phyloP scores from a whole-genome alignment of 305 asterid genomes.

The Nicotiana rustica region DNA sequence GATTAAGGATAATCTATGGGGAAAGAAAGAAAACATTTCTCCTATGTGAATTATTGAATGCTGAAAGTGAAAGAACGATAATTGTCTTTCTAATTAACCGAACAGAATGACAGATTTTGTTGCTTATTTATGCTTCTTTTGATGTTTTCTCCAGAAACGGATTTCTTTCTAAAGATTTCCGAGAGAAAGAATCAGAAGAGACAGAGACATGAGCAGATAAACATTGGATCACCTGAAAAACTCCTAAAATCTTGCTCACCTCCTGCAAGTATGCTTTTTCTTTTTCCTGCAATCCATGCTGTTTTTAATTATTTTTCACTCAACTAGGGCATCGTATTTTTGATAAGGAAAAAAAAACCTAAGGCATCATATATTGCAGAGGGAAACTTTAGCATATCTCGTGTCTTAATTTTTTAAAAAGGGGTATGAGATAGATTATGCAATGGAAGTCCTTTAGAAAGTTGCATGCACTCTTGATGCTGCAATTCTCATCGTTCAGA shows the following conservation, averaged over 20 bases:
- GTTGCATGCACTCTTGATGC: background rate
- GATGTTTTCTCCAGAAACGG: slow-evolving; percentile 60
- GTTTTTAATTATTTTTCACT: slow-evolving; percentile 4
- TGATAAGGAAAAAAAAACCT: background rate
- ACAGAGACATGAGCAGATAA: slow-evolving; percentile 52
- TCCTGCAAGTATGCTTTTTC: slow-evolving; percentile 65
- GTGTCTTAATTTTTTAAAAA: background rate
- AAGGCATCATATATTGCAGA: background rate
- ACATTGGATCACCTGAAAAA: slow-evolving; percentile 51
- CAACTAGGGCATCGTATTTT: background rate
- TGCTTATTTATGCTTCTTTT: slow-evolving; percentile 35
- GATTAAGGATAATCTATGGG: background rate
- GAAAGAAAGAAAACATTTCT: slow-evolving; percentile 25
- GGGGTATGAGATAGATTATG: background rate
- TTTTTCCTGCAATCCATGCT: slow-evolving; percentile 30
- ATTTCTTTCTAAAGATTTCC: slow-evolving; percentile 61
- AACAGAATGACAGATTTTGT: background rate
- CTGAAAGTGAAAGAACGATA: slow-evolving; percentile 36
- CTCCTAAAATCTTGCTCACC: slow-evolving; percentile 49
- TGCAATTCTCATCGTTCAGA: slow-evolving; percentile 21
- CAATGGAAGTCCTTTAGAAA: slow-evolving; percentile 1
- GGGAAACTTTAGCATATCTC: slow-evolving; percentile 1
- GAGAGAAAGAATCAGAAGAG: slow-evolving; percentile 56
- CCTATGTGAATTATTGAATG: background rate
- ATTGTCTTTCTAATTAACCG: slow-evolving; percentile 33